phyloP scores from a whole-genome alignment of 148 eudicot species.

The Heliamphora exappendiculata region DNA sequence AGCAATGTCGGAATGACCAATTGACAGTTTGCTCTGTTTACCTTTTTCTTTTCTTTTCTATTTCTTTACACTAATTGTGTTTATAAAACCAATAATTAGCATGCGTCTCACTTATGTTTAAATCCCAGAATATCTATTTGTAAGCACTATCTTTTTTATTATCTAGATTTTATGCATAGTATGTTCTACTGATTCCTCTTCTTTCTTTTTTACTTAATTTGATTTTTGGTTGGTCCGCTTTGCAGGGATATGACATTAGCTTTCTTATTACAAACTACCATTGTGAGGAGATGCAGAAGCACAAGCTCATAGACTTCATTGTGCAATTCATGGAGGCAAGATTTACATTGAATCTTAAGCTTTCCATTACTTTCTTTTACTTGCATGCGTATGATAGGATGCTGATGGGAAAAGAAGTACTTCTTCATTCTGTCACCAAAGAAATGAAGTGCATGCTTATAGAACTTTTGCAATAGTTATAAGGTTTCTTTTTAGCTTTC shows the following conservation, averaged over 20 bases:
- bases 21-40: not conserved
- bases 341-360: not conserved
- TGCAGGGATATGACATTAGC: conserved; percentile 97
- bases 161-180: not conserved
- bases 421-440: not conserved
- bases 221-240: conserved; percentile 15
- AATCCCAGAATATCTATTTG: not conserved
- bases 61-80: not conserved
- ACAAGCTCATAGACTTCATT: conserved; percentile 87
- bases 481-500: not conserved
- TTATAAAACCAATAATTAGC: not conserved
- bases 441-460: not conserved
- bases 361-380: not conserved
- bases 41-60: not conserved
- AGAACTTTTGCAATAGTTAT: not conserved
- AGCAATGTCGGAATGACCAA: not conserved
- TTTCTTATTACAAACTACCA: conserved; percentile 95
- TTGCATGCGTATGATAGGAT: conserved; percentile 8
- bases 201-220: not conserved
- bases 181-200: not conserved
- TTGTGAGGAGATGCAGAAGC: conserved; percentile 96
- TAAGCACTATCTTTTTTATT: not conserved
- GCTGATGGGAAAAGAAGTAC: not conserved
- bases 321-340: conserved; percentile 99
- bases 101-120: not conserved